Evolutionary conservation across 192 early-diverging fungal genomes (phyloP).

Genomic region (Linnemannia schmuckeri): DNA sequence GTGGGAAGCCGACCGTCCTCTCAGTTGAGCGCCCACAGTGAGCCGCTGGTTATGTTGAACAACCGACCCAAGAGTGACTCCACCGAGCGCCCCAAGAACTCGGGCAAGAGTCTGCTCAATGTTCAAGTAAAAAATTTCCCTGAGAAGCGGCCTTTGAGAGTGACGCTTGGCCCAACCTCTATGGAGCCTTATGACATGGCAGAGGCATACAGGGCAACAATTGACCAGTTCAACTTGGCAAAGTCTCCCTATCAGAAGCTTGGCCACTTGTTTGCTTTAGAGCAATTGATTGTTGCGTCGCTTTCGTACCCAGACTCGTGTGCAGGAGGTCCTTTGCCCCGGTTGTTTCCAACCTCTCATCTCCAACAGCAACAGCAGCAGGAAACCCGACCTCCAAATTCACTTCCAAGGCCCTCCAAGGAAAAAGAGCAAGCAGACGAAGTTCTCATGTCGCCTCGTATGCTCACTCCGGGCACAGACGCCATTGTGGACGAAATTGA

Average conservation of each 20-base stretch:
- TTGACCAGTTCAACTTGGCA: conserved; percentile 41
- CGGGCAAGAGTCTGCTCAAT: conserved; percentile 21
- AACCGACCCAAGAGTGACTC: not conserved
- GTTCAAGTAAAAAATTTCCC: not conserved
- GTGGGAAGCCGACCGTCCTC: not conserved
- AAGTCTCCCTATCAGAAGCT: conserved; percentile 59
- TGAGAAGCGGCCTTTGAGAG: not conserved
- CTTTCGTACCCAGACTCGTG: conserved; percentile 54
- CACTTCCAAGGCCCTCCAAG: conserved; percentile 8
- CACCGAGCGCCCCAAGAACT: not conserved
- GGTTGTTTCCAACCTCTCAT: not conserved
- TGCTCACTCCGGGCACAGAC: conserved; percentile 57
- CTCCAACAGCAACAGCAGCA: not conserved
- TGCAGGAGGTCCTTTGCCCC: not conserved
- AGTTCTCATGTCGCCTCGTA: conserved; percentile 18
- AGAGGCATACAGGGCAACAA: conserved; percentile 39
- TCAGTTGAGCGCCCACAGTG: not conserved
- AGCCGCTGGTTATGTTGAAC: not conserved
- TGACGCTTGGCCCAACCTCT: not conserved
- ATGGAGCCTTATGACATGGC: conserved; percentile 35
- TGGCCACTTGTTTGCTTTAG: conserved; percentile 48
- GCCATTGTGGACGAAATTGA: conserved; percentile 59
- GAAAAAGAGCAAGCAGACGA: not conserved
- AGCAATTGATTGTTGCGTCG: conserved; percentile 54
- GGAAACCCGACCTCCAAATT: not conserved